Evolutionary conservation across 1,284 basidiomycete species (phyloP).

Genomic region (Lignosus rhinocerotis): DNA sequence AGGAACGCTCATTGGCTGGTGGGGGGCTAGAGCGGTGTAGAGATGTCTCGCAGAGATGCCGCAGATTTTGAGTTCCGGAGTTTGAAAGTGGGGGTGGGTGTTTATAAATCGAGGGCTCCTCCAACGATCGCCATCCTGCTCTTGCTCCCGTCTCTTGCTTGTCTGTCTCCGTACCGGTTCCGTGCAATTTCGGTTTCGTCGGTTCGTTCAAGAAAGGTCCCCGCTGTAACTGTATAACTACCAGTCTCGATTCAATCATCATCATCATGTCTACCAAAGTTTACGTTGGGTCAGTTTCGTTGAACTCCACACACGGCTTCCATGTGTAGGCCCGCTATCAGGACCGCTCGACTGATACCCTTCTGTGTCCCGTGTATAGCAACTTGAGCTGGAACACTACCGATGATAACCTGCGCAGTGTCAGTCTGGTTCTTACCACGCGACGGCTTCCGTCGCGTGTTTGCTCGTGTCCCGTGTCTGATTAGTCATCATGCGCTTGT

Average conservation of each 20-base stretch:
- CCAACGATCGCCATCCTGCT: conserved; percentile 27
- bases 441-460: conserved; percentile 39
- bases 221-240: conserved; percentile 45
- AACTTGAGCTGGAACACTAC: conserved; percentile 94
- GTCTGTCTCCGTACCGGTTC: conserved; percentile 36
- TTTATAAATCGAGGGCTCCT: conserved; percentile 50
- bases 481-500: conserved; percentile 29
- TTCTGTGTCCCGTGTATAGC: conserved; percentile 48
- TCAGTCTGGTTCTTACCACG: conserved; percentile 59
- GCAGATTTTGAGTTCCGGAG: conserved; percentile 31
- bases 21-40: conserved; percentile 20
- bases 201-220: conserved; percentile 46
- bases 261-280: conserved; percentile 72
- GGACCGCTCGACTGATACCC: conserved; percentile 35
- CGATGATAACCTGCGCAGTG: conserved; percentile 83
- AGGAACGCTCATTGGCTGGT: conserved; percentile 15
- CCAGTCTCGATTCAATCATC: conserved; percentile 32
- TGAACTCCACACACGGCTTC: conserved; percentile 23
- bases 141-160: conserved; percentile 28
- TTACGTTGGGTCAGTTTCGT: conserved; percentile 79
- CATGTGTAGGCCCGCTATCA: conserved; percentile 11
- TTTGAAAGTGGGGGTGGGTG: conserved; percentile 28
- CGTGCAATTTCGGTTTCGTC: conserved; percentile 37
- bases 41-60: conserved; percentile 21
- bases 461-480: conserved; percentile 34